Evolutionary conservation across 345 rosid species (phyloP).

Genomic region (Microthlaspi erraticum): DNA sequence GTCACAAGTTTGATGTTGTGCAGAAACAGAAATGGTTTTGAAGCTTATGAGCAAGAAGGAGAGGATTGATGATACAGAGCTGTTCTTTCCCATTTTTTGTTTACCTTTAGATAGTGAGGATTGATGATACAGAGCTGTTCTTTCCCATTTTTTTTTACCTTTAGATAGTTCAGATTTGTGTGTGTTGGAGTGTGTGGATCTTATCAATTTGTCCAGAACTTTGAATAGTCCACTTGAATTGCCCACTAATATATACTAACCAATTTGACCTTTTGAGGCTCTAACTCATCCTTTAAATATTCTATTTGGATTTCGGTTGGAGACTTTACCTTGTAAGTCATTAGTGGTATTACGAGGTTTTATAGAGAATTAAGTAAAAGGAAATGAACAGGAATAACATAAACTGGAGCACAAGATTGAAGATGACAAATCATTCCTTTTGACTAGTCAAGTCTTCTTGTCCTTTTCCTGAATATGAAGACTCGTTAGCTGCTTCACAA

Average conservation of each 20-base stretch:
- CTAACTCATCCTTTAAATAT: too few relatives aligned
- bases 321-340: too few relatives aligned
- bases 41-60: slow-evolving; percentile 13
- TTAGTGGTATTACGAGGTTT: too few relatives aligned
- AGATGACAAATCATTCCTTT: too few relatives aligned
- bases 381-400: too few relatives aligned
- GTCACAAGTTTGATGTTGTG: slow-evolving; percentile 13
- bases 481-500: too few relatives aligned
- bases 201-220: not conserved
- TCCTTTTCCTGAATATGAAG: too few relatives aligned
- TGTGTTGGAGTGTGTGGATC: not conserved
- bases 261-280: not conserved
- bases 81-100: slow-evolving; percentile 8
- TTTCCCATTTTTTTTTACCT: not conserved
- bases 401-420: too few relatives aligned
- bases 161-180: not conserved
- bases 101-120: not conserved
- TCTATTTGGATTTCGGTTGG: too few relatives aligned
- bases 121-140: not conserved
- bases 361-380: too few relatives aligned
- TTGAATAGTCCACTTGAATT: not conserved
- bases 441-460: too few relatives aligned
- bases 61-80: not conserved
- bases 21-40: slow-evolving; percentile 13
- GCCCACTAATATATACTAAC: not conserved